phyloP scores from a whole-genome alignment of 495 filamentous ascomycete genomes.

The Alectoria sarmentosa region DNA sequence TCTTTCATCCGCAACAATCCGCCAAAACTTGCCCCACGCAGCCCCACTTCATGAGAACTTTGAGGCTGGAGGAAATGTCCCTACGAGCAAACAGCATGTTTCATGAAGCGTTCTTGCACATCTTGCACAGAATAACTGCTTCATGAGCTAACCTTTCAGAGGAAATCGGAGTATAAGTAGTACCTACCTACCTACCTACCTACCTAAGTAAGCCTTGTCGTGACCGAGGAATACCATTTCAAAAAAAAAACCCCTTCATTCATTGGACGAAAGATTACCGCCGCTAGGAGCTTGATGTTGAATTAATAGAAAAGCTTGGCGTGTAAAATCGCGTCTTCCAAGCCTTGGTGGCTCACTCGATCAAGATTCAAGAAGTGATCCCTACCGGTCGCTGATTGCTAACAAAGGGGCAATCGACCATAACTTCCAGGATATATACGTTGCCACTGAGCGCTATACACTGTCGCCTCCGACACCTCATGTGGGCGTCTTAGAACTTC shows the following conservation, averaged over 20 bases:
- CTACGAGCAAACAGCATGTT: neutral
- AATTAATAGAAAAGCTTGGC: conserved; percentile 14
- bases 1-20: neutral
- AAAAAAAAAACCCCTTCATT: too few relatives aligned
- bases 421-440: neutral
- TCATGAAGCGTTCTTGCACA: neutral
- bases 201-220: too few relatives aligned
- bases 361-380: neutral
- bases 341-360: neutral
- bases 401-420: neutral
- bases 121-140: neutral
- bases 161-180: too few relatives aligned
- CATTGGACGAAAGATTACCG: conserved; percentile 10
- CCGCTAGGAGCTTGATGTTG: conserved; percentile 5
- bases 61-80: neutral
- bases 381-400: neutral
- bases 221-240: neutral
- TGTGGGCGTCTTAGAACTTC: neutral
- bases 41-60: neutral
- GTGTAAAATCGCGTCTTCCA: conserved; percentile 8
- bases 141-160: neutral
- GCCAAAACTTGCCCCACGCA: neutral
- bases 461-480: neutral
- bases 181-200: too few relatives aligned
- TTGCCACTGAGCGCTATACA: neutral